Evolutionary conservation across 2,329 filamentous ascomycete species (phyloP).

Genomic region (Aspergillus sergii): DNA sequence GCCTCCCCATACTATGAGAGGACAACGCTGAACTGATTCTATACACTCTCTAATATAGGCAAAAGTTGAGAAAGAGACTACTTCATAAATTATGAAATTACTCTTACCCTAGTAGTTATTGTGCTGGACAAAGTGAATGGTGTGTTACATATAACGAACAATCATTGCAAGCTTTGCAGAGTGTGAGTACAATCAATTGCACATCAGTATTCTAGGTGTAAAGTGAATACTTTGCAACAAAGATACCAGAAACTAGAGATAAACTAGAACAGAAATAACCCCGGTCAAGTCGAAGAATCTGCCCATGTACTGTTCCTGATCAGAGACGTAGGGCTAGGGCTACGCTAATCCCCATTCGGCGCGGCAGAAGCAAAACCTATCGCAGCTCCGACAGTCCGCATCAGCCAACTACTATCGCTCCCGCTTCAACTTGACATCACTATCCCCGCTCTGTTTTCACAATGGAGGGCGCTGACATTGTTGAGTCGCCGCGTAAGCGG

Average conservation of each 20-base stretch:
- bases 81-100: neutral
- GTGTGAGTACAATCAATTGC: too few relatives aligned
- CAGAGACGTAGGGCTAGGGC: constrained; percentile 25
- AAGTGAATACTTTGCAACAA: neutral
- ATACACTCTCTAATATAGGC: neutral
- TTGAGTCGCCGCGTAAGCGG: constrained; percentile 41
- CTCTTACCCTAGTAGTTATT: neutral
- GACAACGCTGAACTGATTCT: neutral
- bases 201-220: too few relatives aligned
- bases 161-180: neutral
- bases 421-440: constrained; percentile 6
- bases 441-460: constrained; percentile 13
- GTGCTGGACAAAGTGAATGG: neutral
- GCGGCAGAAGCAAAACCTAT: neutral
- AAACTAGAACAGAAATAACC: neutral
- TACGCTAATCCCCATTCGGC: constrained; percentile 21
- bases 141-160: neutral
- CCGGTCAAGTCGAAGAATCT: neutral
- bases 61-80: neutral
- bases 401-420: neutral
- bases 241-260: neutral
- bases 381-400: neutral
- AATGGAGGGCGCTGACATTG: constrained; percentile 36
- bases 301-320: neutral
- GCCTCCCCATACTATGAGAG: neutral